A percentile compares a stretch with the other conserved stretches of the same genome.
These are phyloP conservation scores for Penicillium fimorum DNA, from an alignment of 495 filamentous ascomycete genomes.

Conservation along the genomic window DNA sequence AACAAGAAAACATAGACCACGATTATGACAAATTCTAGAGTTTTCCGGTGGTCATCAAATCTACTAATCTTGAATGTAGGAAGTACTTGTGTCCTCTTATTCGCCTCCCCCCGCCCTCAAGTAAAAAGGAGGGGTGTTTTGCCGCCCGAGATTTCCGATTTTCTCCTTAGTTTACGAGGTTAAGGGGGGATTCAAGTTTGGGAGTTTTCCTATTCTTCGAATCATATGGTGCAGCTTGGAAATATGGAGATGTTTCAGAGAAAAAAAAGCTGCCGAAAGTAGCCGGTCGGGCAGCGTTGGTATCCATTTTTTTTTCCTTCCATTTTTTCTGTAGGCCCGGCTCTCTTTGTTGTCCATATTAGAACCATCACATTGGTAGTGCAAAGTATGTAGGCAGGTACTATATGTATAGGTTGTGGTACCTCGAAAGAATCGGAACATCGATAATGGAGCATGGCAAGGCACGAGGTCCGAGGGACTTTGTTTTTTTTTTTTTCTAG, in stretches of 20 bases:
- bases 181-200: not conserved
- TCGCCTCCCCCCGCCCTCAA: slow-evolving; percentile 8
- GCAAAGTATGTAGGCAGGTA: not conserved
- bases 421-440: not conserved
- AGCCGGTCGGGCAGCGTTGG: slow-evolving; percentile 8
- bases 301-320: not conserved
- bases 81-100: not conserved
- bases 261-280: slow-evolving; percentile 5
- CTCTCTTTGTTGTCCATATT: not conserved
- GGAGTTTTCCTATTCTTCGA: not conserved
- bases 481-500: not conserved
- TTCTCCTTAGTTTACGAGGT: not conserved
- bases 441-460: not conserved
- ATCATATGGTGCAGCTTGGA: not conserved
- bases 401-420: not conserved
- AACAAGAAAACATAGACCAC: not conserved
- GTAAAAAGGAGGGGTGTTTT: not conserved
- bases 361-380: not conserved
- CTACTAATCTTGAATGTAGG: not conserved
- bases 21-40: not conserved
- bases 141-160: not conserved
- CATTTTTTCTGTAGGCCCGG: not conserved
- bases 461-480: slow-evolving; percentile 4
- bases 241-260: slow-evolving; percentile 3
- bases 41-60: not conserved